Evolutionary conservation across 2,329 filamentous ascomycete genomes (phyloP).

Genomic region (Botryotinia globosa): DNA sequence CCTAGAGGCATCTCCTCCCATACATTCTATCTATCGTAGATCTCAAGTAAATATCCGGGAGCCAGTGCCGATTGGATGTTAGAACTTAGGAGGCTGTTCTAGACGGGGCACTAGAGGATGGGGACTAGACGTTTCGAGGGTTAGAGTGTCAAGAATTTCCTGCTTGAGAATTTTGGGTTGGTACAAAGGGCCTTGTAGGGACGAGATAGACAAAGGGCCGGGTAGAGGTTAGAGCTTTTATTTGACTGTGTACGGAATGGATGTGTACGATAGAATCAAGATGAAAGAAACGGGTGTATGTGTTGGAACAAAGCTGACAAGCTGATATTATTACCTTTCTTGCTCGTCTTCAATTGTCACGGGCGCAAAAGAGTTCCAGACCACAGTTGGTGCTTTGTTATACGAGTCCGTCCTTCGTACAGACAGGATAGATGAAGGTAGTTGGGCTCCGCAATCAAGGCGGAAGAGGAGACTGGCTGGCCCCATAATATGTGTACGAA

Average conservation of each 20-base stretch:
- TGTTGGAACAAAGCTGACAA: background rate
- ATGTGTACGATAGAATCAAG: background rate
- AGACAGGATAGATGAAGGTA: background rate
- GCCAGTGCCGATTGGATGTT: background rate
- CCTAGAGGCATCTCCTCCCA: background rate
- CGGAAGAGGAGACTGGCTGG: background rate
- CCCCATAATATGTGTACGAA: background rate
- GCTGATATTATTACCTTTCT: too few species aligned
- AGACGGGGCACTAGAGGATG: background rate
- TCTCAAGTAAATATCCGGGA: background rate
- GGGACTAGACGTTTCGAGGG: background rate
- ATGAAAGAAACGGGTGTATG: too few species aligned
- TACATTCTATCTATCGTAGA: background rate
- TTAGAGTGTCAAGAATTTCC: background rate
- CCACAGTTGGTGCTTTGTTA: background rate
- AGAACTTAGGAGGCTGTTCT: background rate
- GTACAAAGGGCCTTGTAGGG: background rate
- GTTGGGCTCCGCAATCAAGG: conserved; percentile 7
- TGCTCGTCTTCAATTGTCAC: background rate
- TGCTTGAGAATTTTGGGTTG: background rate
- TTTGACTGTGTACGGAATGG: background rate
- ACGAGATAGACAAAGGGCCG: background rate
- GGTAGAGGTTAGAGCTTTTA: background rate
- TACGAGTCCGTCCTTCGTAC: too few species aligned
- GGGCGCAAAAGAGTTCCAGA: background rate